Base-by-base conservation (phyloP, 768 basidiomycete genomes). In the Collybia sordida region DNA sequence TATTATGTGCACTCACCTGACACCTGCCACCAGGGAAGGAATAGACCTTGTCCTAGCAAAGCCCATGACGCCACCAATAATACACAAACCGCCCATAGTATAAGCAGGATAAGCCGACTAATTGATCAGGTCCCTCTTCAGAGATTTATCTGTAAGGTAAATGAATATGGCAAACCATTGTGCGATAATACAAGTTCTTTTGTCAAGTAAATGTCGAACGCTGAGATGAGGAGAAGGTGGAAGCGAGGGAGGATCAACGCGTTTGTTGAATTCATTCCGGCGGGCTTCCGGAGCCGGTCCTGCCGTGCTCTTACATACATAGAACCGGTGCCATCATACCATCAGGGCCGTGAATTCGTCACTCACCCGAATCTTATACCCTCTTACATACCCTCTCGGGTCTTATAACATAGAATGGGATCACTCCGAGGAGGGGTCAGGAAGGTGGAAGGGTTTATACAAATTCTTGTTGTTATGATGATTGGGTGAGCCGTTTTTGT, bases 81-180 rank as follows among this genome's bases (percentile, higher is more conserved):
- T 71, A 65, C 90, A 92, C 54, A 93, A 71, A 47, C 70, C 77
- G 50, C 90, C 88, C 78, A 91, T 89, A 37, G 81, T 69, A 67
- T 83, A 86, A 42, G 90, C 86, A 59, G 90, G 90, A 70, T 87
- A 81, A 37, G 89, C 89, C 68, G 88, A 90, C 89, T 90, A 59
- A 11, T 42, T 11, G 14, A 11, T 31, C 3, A 3, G 3, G 5
- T 31, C 14, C 9, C 14, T 3, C 11, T 11, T 11, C 31, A 6
- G 3, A 14, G 31, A 12, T 4, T 31, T 4, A 3, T 11, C 14
- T 14, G 31, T 14, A 12, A 31, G 27, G 11, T 25, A 15, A 39
- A 39, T 19, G 39, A 6, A n/a, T 6, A 40, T 55, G 43, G n/a
- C 42, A 45, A 31, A 31, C 31, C 31, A 31, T 31, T 31, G 5